Conservation (phyloP, 495 filamentous ascomycete species). For the Astrothelium macrocarpum region DNA sequence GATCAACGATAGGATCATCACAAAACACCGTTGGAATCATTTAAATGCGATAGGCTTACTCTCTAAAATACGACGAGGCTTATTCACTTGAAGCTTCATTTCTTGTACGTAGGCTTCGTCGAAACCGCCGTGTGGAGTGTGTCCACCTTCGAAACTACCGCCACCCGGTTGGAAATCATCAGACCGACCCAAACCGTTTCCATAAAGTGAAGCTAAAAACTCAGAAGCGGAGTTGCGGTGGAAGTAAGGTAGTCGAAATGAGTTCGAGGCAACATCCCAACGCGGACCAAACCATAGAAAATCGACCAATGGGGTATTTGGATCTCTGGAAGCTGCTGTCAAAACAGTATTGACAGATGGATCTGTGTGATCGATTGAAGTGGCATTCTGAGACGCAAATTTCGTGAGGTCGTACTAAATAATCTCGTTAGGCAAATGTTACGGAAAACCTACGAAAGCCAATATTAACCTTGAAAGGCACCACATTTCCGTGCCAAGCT, state of each 20-base stretch:
- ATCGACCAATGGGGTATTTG: constrained; percentile 38
- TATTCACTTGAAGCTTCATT: background rate
- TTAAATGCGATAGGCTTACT: background rate
- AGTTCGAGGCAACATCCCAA: constrained; percentile 43
- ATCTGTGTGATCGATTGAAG: constrained; percentile 44
- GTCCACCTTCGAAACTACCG: constrained; percentile 34
- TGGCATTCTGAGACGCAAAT: constrained; percentile 43
- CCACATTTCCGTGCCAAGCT: constrained; percentile 45
- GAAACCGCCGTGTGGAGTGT: background rate
- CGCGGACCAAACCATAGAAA: constrained; percentile 43
- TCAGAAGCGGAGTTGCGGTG: constrained; percentile 43
- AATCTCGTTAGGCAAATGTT: constrained; percentile 18
- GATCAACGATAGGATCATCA: background rate
- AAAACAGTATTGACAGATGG: constrained; percentile 45
- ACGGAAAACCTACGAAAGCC: constrained; percentile 1
- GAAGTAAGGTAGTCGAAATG: constrained; percentile 43
- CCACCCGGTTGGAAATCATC: constrained; percentile 50
- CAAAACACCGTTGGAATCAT: too few relatives aligned
- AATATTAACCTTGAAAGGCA: constrained; percentile 32
- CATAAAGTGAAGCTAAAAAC: constrained; percentile 46
- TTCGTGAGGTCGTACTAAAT: constrained; percentile 46
- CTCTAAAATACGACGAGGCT: background rate
- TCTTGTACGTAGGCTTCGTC: background rate
- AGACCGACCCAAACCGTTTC: constrained; percentile 45
- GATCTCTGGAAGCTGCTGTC: constrained; percentile 38